Conservation (phyloP, 495 filamentous ascomycete genomes). For the Penicillium longicatenatum region DNA sequence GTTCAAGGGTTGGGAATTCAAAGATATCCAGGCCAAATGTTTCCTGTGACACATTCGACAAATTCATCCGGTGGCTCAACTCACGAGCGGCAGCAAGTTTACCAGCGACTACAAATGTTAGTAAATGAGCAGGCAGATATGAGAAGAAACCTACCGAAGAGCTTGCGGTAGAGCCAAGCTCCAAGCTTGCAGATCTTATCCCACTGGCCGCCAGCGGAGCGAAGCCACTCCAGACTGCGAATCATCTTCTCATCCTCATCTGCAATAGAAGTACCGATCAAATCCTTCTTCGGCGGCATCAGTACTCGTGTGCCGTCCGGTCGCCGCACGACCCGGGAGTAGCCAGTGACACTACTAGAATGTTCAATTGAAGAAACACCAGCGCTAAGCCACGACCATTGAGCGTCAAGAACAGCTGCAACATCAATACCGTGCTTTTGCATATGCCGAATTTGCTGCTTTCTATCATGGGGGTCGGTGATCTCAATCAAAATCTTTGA, state of each 20-base stretch:
- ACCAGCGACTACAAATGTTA: constrained; percentile 29
- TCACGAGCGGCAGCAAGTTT: constrained; percentile 67
- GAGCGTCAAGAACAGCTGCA: constrained; percentile 51
- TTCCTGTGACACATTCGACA: constrained; percentile 44
- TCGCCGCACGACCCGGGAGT: constrained; percentile 35
- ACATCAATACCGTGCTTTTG: constrained; percentile 54
- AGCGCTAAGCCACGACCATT: constrained; percentile 53
- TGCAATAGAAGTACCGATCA: constrained; percentile 64
- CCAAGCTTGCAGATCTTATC: constrained; percentile 68
- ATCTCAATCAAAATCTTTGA: constrained; percentile 63
- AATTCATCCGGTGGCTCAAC: constrained; percentile 51
- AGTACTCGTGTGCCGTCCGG: constrained; percentile 37
- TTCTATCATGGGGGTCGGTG: constrained; percentile 55
- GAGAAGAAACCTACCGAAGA: constrained; percentile 36
- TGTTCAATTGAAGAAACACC: constrained; percentile 37
- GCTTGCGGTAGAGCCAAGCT: constrained; percentile 65
- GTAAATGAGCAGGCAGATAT: neutral
- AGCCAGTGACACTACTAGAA: constrained; percentile 29
- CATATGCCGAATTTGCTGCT: constrained; percentile 53
- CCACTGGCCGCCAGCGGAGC: constrained; percentile 70
- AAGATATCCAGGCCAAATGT: constrained; percentile 44
- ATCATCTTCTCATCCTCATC: constrained; percentile 71
- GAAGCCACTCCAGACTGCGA: constrained; percentile 81
- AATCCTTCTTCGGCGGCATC: constrained; percentile 56
- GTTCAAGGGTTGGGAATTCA: constrained; percentile 30